Conservation (phyloP, 768 basidiomycete genomes). For the Lentinula detonsa region DNA sequence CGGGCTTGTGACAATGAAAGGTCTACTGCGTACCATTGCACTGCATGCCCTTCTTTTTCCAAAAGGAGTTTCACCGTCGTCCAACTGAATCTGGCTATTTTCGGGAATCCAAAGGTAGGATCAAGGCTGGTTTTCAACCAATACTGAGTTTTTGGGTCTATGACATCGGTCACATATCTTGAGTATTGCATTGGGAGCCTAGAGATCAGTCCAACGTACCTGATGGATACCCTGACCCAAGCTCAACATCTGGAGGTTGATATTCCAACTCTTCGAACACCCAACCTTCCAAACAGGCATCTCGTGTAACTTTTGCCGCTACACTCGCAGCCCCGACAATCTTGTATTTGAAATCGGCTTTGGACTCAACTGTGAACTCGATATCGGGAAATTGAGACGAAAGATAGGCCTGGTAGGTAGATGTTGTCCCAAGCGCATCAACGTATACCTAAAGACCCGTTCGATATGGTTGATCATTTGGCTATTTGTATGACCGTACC, state of each 20-base stretch:
- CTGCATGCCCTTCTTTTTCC: constrained; percentile 71
- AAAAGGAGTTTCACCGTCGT: constrained; percentile 82
- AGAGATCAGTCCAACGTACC: constrained; percentile 34
- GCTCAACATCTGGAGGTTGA: constrained; percentile 24
- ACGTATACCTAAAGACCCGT: constrained; percentile 66
- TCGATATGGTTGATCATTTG: neutral
- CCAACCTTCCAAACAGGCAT: constrained; percentile 87
- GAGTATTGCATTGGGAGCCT: neutral
- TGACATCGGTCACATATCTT: neutral
- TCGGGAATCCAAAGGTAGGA: constrained; percentile 89
- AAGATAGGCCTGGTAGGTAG: constrained; percentile 80
- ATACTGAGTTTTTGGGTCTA: constrained; percentile 88
- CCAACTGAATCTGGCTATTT: constrained; percentile 92
- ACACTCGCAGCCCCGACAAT: constrained; percentile 97
- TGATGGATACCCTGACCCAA: constrained; percentile 90
- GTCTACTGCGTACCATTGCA: constrained; percentile 61
- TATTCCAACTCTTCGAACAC: constrained; percentile 55
- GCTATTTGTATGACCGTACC: constrained; percentile 28
- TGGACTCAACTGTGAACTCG: constrained; percentile 81
- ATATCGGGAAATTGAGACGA: constrained; percentile 79
- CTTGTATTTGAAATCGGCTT: constrained; percentile 95
- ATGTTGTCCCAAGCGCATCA: constrained; percentile 87
- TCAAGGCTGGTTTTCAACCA: constrained; percentile 78
- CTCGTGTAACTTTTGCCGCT: constrained; percentile 96
- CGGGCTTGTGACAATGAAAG: neutral